phyloP scores from a whole-genome alignment of 345 rosid species.

The Eucalyptus shirleyi region DNA sequence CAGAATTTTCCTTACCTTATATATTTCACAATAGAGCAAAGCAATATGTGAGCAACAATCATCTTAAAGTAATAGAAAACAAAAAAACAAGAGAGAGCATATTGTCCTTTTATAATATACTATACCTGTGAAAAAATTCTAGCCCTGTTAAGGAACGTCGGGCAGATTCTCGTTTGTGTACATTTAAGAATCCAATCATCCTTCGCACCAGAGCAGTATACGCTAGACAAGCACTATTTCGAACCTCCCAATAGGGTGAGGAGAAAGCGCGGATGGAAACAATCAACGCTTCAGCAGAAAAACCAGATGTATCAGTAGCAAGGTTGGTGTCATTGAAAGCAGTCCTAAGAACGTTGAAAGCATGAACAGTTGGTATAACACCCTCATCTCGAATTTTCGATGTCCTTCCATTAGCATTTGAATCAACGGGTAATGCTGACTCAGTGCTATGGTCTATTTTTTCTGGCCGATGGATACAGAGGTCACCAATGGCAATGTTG shows the following conservation, averaged over 20 bases:
- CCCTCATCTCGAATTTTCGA: slow-evolving; percentile 95
- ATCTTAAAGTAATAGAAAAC: background rate
- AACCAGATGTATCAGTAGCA: slow-evolving; percentile 91
- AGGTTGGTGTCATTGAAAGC: slow-evolving; percentile 93
- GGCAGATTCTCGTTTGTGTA: slow-evolving; percentile 81
- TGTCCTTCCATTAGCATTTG: slow-evolving; percentile 24
- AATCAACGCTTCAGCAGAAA: slow-evolving; percentile 88
- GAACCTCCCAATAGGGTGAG: slow-evolving; percentile 95
- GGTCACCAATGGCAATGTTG: slow-evolving; percentile 2
- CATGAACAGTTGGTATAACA: slow-evolving; percentile 89
- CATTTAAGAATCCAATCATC: slow-evolving; percentile 89
- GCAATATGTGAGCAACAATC: background rate
- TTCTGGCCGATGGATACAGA: background rate
- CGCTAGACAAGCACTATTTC: slow-evolving; percentile 90
- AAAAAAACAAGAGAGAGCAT: background rate
- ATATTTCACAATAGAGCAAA: background rate
- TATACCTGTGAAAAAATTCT: slow-evolving; percentile 92
- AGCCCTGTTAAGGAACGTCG: slow-evolving; percentile 82
- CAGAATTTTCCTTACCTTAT: background rate
- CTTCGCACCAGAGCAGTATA: slow-evolving; percentile 87
- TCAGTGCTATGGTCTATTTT: slow-evolving; percentile 9
- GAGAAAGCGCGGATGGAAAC: slow-evolving; percentile 73
- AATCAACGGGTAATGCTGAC: slow-evolving; percentile 5
- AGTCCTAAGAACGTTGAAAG: slow-evolving; percentile 84
- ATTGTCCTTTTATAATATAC: background rate